Conservation (phyloP, 306 rosid species). For the Medicago arabica region DNA sequence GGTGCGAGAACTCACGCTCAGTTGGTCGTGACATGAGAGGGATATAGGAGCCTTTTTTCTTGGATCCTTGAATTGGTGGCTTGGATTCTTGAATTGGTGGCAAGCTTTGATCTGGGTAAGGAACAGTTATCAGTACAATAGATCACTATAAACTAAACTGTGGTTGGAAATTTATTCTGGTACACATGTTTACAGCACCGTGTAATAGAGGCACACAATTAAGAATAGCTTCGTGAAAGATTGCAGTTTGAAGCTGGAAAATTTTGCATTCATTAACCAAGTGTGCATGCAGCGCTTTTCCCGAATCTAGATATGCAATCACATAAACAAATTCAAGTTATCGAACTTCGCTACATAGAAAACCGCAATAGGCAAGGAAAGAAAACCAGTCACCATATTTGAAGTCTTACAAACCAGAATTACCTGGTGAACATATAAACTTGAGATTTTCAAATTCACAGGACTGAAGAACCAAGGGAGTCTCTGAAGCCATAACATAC, state of each 20-base stretch:
- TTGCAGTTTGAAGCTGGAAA: conserved; percentile 83
- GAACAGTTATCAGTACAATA: conserved; percentile 37
- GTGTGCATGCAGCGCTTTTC: conserved; percentile 65
- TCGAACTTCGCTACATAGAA: conserved; percentile 2
- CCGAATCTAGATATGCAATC: conserved; percentile 56
- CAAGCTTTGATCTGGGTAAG: conserved; percentile 59
- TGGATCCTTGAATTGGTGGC: conserved; percentile 47
- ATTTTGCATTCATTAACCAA: conserved; percentile 64
- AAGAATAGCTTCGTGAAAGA: conserved; percentile 76
- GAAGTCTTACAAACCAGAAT: conserved; percentile 32
- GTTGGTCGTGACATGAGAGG: conserved; percentile 83
- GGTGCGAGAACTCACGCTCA: conserved; percentile 70
- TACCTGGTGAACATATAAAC: conserved; percentile 87
- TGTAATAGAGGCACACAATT: conserved; percentile 58
- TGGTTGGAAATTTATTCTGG: conserved; percentile 20
- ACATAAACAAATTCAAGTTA: conserved; percentile 35
- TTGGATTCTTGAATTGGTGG: conserved; percentile 46
- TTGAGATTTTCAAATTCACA: conserved; percentile 82
- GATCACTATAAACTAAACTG: conserved; percentile 12
- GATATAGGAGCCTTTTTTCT: conserved; percentile 71
- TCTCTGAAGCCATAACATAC: conserved; percentile 80
- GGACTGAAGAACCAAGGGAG: conserved; percentile 85
- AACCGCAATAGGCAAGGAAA: conserved; percentile 11
- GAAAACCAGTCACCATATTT: conserved; percentile 15
- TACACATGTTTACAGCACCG: conserved; percentile 52